These are phyloP conservation scores for Globisporangium irregulare DNA, from an alignment of 352 stramenopile genomes.

Conservation along the genomic window DNA sequence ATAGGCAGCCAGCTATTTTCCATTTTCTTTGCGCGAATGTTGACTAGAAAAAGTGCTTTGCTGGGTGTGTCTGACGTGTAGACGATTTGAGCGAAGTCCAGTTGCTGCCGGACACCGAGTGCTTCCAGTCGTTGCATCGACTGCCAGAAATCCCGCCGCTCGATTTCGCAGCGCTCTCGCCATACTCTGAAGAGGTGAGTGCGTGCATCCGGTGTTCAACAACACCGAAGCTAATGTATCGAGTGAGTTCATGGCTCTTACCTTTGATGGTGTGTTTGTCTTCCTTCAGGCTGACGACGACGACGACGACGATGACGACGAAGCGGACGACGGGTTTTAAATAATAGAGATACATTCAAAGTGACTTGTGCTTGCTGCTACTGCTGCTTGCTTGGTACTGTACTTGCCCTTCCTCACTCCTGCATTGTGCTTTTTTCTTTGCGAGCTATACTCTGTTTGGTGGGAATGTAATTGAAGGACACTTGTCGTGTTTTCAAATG, in stretches of 20 bases:
- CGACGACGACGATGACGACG: constrained; percentile 27
- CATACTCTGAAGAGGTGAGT: constrained; percentile 55
- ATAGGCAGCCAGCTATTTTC: neutral
- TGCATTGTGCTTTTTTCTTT: neutral
- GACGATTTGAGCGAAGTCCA: constrained; percentile 33
- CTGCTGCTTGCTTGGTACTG: neutral
- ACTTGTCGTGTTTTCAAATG: neutral
- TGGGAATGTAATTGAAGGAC: neutral
- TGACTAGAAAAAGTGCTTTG: neutral
- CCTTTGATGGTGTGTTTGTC: neutral
- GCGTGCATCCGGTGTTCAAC: neutral
- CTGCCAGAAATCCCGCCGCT: constrained; percentile 41
- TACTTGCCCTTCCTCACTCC: neutral
- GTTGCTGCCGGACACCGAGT: constrained; percentile 18
- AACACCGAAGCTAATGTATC: neutral
- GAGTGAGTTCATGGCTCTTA: neutral
- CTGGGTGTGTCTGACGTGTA: constrained; percentile 7
- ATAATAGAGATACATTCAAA: constrained; percentile 14
- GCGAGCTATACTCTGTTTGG: neutral
- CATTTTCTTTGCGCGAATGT: too few species aligned
- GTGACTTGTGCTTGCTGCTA: neutral
- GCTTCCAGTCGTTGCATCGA: constrained; percentile 11
- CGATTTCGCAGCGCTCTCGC: constrained; percentile 43
- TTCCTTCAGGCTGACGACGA: constrained; percentile 35
- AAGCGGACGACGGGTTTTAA: constrained; percentile 25